Percentiles rank a stretch among this genome's conserved stretches.
Conservation (phyloP, 2,329 filamentous ascomycete genomes). For the Ophiostoma populinum region DNA sequence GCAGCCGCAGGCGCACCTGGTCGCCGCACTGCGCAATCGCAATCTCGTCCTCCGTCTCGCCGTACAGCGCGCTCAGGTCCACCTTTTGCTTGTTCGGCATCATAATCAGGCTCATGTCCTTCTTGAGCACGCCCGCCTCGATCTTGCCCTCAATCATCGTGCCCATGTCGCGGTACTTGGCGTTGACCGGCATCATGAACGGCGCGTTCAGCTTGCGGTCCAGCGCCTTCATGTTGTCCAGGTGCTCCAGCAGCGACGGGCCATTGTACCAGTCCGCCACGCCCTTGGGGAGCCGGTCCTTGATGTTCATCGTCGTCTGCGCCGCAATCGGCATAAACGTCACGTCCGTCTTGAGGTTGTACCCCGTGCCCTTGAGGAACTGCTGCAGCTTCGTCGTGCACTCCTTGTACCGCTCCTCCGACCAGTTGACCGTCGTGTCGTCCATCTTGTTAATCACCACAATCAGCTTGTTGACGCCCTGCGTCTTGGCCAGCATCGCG, state of each 20-base stretch:
- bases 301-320: slow-evolving; percentile 72
- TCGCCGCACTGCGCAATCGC: slow-evolving; percentile 72
- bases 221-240: slow-evolving; percentile 52
- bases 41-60: slow-evolving; percentile 91
- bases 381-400: slow-evolving; percentile 74
- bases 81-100: slow-evolving; percentile 87
- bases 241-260: slow-evolving; percentile 81
- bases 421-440: slow-evolving; percentile 91
- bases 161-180: slow-evolving; percentile 94
- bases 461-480: slow-evolving; percentile 91
- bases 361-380: slow-evolving; percentile 84
- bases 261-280: slow-evolving; percentile 72
- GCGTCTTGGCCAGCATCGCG: slow-evolving; percentile 93
- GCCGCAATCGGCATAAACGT: slow-evolving; percentile 94
- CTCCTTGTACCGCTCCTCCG: slow-evolving; percentile 78
- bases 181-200: slow-evolving; percentile 97
- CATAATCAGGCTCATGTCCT: slow-evolving; percentile 70
- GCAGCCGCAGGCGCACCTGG: slow-evolving; percentile 79
- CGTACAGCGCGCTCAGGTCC: slow-evolving; percentile 71
- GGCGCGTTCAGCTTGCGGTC: slow-evolving; percentile 94
- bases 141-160: slow-evolving; percentile 97
- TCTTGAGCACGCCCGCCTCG: slow-evolving; percentile 85
- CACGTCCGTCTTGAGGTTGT: slow-evolving; percentile 85
- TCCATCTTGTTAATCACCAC: slow-evolving; percentile 99
- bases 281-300: slow-evolving; percentile 64